phyloP scores from a whole-genome alignment of 176 grass and related monocot species.

The Raddia guianensis region DNA sequence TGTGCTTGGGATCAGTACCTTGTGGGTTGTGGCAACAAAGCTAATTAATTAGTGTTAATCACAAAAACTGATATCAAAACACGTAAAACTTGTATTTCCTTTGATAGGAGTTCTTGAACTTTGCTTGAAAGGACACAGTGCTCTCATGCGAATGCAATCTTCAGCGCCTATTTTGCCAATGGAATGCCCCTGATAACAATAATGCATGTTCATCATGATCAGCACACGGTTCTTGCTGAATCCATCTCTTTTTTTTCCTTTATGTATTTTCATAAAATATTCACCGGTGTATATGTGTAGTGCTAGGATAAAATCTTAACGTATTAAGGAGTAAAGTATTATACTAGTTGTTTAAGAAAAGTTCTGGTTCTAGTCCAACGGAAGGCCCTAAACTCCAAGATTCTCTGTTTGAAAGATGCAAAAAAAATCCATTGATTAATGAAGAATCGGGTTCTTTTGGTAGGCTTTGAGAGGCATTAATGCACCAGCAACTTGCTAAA shows the following conservation, averaged over 20 bases:
- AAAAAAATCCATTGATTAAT: conserved; percentile 1
- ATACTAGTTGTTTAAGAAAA: conserved; percentile 7
- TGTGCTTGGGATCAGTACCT: too few relatives aligned
- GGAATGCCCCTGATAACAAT: conserved; percentile 16
- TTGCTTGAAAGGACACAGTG: not conserved
- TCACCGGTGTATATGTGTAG: conserved; percentile 17
- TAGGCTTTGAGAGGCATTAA: conserved; percentile 38
- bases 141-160: not conserved
- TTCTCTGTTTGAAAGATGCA: conserved; percentile 46
- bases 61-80: too few relatives aligned
- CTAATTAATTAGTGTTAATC: too few relatives aligned
- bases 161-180: not conserved
- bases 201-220: conserved; percentile 23
- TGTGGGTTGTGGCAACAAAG: too few relatives aligned
- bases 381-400: conserved; percentile 34
- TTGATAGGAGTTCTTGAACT: not conserved
- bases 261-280: conserved; percentile 28
- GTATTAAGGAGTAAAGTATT: not conserved
- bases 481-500: not conserved
- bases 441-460: conserved; percentile 46
- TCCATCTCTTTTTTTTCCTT: conserved; percentile 15
- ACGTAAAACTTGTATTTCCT: too few relatives aligned
- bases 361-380: not conserved
- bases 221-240: not conserved
- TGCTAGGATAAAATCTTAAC: not conserved